Evolutionary conservation across 768 basidiomycete genomes (phyloP).

Genomic region (Boletus eberwhitei): DNA sequence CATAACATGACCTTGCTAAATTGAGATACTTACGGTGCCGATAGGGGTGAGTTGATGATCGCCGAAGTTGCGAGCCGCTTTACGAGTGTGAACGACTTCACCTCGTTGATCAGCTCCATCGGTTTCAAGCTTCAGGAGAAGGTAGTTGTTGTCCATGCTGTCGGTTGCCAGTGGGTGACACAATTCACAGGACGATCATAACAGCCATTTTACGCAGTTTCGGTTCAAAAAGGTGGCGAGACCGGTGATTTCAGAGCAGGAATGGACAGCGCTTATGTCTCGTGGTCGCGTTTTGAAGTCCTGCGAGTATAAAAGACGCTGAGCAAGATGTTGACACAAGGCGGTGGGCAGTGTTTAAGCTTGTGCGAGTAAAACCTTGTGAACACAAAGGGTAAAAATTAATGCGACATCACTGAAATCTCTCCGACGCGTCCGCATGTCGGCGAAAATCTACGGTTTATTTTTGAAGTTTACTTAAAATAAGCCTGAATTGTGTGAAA

Average conservation of each 20-base stretch:
- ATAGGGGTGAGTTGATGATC: conserved; percentile 77
- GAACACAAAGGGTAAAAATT: no score
- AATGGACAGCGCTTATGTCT: conserved; percentile 56
- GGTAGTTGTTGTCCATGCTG: conserved; percentile 37
- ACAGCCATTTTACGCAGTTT: conserved; percentile 83
- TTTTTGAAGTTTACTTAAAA: no score
- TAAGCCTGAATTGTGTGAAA: no score
- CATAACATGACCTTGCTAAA: background rate
- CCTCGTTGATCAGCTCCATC: conserved; percentile 54
- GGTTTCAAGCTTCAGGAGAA: conserved; percentile 74
- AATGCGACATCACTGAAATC: no score
- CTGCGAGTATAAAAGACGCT: conserved; percentile 91
- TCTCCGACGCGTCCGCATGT: no score
- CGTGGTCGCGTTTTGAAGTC: conserved; percentile 68
- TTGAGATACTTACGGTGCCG: conserved; percentile 7
- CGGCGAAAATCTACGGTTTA: no score
- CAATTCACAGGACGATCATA: conserved; percentile 61
- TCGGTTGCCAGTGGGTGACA: conserved; percentile 1
- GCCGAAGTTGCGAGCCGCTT: conserved; percentile 91
- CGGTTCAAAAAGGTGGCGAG: conserved; percentile 67
- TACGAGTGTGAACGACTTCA: conserved; percentile 62
- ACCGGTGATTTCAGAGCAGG: conserved; percentile 45
- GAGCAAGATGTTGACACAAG: conserved; percentile 14
- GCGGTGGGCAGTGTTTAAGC: no score
- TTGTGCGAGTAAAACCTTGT: no score